A percentile compares a stretch with the other conserved stretches of the same genome.
Evolutionary conservation across 208 protist species (phyloP).

Genomic region (Crithidia expoeki): DNA sequence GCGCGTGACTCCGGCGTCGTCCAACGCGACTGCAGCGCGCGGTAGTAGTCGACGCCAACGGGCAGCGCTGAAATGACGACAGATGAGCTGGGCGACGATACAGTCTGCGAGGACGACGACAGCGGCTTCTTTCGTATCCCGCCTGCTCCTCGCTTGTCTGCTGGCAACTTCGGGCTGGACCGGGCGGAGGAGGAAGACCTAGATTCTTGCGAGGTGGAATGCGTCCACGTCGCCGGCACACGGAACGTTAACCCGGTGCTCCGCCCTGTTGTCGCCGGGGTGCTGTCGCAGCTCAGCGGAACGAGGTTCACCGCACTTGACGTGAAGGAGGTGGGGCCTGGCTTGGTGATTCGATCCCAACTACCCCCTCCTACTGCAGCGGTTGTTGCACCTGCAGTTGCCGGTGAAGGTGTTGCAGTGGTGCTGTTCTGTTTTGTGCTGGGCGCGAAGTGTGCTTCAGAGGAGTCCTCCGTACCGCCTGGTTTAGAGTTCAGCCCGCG

Average conservation of each 20-base stretch:
- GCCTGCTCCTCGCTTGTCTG: neutral
- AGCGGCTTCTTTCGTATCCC: neutral
- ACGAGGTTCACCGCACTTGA: neutral
- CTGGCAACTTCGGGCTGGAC: conserved; percentile 1
- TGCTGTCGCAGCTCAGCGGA: conserved; percentile 32
- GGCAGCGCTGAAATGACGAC: conserved; percentile 33
- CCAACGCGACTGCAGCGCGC: conserved; percentile 53
- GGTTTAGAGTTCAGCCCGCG: neutral
- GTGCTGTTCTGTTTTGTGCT: neutral
- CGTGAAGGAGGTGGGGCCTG: conserved; percentile 2
- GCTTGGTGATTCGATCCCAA: neutral
- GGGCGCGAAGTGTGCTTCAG: too few relatives aligned
- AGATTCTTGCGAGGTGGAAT: neutral
- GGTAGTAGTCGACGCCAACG: conserved; percentile 61
- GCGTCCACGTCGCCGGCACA: conserved; percentile 27
- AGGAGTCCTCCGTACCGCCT: neutral
- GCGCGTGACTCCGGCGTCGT: conserved; percentile 17
- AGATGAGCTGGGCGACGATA: neutral
- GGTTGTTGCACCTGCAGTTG: neutral
- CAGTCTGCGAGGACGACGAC: neutral
- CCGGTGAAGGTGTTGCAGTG: neutral
- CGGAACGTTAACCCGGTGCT: conserved; percentile 40
- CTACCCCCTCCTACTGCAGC: too few relatives aligned
- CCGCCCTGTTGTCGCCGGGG: conserved; percentile 35
- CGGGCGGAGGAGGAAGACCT: neutral